Percentiles rank a stretch among this genome's conserved stretches.
Conservation (phyloP, 129 eudicot species). For the Calendula officinalis region DNA sequence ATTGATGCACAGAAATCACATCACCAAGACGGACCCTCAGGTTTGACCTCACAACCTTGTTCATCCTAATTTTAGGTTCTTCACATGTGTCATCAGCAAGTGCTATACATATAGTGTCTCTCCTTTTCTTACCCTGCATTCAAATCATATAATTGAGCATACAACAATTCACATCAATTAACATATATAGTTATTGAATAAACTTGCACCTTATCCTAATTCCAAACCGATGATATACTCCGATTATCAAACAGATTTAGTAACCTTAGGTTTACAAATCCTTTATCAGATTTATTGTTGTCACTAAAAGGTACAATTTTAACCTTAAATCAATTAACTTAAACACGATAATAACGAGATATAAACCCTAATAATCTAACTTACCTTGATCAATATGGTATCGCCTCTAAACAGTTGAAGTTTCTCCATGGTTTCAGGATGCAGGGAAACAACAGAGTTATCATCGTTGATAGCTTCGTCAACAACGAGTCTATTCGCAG, state of each 20-base stretch:
- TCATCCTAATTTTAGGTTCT: slow-evolving; percentile 82
- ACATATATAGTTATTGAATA: too few species aligned
- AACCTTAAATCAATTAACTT: too few species aligned
- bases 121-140: slow-evolving; percentile 83
- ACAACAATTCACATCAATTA: neutral
- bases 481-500: slow-evolving; percentile 74
- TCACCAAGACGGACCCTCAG: slow-evolving; percentile 85
- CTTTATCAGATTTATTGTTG: too few species aligned
- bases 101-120: slow-evolving; percentile 84
- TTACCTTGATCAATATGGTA: slow-evolving; percentile 71
- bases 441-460: slow-evolving; percentile 74
- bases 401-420: slow-evolving; percentile 93
- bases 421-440: slow-evolving; percentile 87
- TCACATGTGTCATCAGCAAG: slow-evolving; percentile 94
- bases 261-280: too few species aligned
- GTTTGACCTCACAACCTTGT: slow-evolving; percentile 81
- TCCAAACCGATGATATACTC: too few species aligned
- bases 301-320: neutral
- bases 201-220: too few species aligned
- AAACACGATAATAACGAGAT: neutral
- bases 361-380: neutral
- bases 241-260: too few species aligned
- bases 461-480: slow-evolving; percentile 89
- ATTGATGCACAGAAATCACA: slow-evolving; percentile 88
- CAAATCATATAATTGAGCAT: neutral